Base-by-base conservation (phyloP, 495 filamentous ascomycete genomes). In the Mycothermus thermophilus region DNA sequence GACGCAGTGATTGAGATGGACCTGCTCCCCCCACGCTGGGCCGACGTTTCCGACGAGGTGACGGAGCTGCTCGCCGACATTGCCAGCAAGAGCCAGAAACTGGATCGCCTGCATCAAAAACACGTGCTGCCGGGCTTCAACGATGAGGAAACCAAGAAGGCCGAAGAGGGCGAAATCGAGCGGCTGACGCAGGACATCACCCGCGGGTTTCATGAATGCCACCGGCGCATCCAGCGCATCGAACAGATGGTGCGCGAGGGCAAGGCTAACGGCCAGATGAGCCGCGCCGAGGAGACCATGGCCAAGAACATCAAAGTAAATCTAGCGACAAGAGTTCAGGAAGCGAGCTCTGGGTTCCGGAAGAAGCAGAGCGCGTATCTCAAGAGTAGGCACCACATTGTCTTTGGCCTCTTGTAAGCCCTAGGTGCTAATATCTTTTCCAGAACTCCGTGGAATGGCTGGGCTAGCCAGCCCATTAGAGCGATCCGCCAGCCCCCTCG, bases 1-100 rank as follows among this genome's bases (percentile, higher is more conserved):
- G 90, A 96, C 55, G 80, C 83, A 12, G 74, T 97, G 32, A 97
- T 97, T 44, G 90, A 97, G 65, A 96, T 97, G 90, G 88, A 95
- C 58, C 64, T 93, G 9, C 69, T 97, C 8, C 92, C 90, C 0
- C 90, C 92, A 25, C 78, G 88, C 34, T 97, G 90, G 92, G 75
- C 85, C 38, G 92, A 97, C 59, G 67, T 95, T 37, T 84, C 83
- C 49, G 90, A 95, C 44, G 87, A 96, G 50, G 85, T 96, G 30
- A 77, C 80, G 6, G 83, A 93, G 23, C 53, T 80, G 12, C 66
- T 97, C n/a, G 64, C 70, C 35, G 76, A 79, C 35, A 83, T 96
- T 41, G 80, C 83, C 36, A 72, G 67, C 39, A 85, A 93, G 57
- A 82, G 83, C 30, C 69, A 78, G 35, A 76, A 77, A 30, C 71